phyloP scores from a whole-genome alignment of 169 alveolate species.

The Plasmodium gonderi region DNA sequence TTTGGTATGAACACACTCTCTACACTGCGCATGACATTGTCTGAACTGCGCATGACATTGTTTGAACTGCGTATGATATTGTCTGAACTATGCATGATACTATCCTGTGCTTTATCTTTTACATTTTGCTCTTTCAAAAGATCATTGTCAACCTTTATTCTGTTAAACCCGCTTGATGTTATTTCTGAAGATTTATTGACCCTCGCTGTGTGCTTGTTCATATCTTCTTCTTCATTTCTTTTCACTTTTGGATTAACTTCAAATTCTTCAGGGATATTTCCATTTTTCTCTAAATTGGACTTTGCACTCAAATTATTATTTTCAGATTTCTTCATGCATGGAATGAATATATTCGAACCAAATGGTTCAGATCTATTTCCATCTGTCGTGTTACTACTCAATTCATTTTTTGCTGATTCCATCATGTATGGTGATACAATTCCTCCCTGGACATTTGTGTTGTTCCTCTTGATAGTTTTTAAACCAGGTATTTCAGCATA shows the following conservation, averaged over 20 bases:
- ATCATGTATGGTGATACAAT: slow-evolving; percentile 73
- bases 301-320: background rate
- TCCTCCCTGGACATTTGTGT: slow-evolving; percentile 40
- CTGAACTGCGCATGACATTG: too few relatives aligned
- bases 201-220: background rate
- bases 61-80: too few relatives aligned
- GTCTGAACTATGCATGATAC: background rate
- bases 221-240: background rate
- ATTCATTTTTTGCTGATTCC: slow-evolving; percentile 75
- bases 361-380: slow-evolving; percentile 20
- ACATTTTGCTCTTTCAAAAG: background rate
- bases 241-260: background rate
- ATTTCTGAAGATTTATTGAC: background rate
- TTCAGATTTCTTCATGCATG: background rate
- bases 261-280: background rate
- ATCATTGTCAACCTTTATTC: background rate
- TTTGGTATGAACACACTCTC: background rate
- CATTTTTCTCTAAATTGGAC: background rate
- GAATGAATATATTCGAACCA: slow-evolving; percentile 10
- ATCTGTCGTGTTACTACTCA: slow-evolving; percentile 27
- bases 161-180: background rate
- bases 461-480: slow-evolving; percentile 75
- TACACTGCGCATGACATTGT: background rate
- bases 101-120: background rate
- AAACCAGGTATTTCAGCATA: slow-evolving; percentile 85